Percentiles rank a stretch among this genome's conserved stretches.
Conservation (phyloP, 1,139 yeast species). For the Williopsis jadinii region DNA sequence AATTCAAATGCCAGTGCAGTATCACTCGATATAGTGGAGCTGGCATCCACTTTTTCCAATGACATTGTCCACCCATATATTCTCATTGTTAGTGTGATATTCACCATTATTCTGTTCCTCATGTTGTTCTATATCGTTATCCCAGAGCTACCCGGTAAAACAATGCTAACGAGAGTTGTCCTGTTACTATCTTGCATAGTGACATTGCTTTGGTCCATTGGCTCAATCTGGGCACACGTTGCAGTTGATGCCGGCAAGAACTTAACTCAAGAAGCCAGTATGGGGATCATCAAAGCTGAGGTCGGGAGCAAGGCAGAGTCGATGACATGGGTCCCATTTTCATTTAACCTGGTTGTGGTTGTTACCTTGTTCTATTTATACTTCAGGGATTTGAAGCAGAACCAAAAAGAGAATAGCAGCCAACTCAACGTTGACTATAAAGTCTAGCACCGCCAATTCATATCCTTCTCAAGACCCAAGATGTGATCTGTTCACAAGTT, state of each 20-base stretch:
- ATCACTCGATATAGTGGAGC: slow-evolving; percentile 32
- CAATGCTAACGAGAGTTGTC: slow-evolving; percentile 27
- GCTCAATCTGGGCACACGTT: slow-evolving; percentile 62
- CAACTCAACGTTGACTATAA: too few relatives aligned
- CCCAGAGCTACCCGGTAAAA: slow-evolving; percentile 42
- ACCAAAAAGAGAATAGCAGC: too few relatives aligned
- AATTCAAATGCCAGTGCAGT: slow-evolving; percentile 25
- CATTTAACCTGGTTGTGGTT: slow-evolving; percentile 34
- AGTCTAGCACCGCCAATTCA: background rate
- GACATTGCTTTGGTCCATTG: slow-evolving; percentile 57
- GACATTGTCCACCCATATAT: slow-evolving; percentile 48
- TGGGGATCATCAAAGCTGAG: slow-evolving; percentile 38
- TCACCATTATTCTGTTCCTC: slow-evolving; percentile 37
- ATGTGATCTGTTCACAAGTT: slow-evolving; percentile 13
- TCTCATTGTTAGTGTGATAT: slow-evolving; percentile 40
- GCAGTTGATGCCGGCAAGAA: slow-evolving; percentile 42
- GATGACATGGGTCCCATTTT: slow-evolving; percentile 57
- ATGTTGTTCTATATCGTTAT: slow-evolving; percentile 36
- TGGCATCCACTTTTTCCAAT: slow-evolving; percentile 37
- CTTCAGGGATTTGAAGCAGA: slow-evolving; percentile 21
- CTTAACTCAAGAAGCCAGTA: slow-evolving; percentile 44
- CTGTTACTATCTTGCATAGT: slow-evolving; percentile 32
- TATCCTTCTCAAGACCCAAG: slow-evolving; percentile 17
- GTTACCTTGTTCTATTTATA: slow-evolving; percentile 25
- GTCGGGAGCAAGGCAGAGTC: slow-evolving; percentile 50